Conservation (phyloP, 257 asterid species). For the Solanum chiquidenum region DNA sequence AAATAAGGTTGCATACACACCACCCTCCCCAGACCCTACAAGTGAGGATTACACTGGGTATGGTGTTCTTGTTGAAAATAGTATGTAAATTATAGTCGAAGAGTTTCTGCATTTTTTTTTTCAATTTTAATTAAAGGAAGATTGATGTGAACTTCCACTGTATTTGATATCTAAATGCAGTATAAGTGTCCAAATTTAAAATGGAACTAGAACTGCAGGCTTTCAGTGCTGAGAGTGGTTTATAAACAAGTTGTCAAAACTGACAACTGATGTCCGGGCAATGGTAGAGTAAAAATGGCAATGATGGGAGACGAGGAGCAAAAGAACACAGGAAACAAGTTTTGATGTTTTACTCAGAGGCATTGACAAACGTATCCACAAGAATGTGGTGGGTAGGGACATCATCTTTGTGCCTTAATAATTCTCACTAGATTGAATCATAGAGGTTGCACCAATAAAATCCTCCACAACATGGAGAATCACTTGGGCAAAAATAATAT, state of each 20-base stretch:
- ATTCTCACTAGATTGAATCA: background rate
- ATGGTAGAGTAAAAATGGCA: background rate
- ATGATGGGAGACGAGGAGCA: background rate
- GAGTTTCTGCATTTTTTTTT: background rate
- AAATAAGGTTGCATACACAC: background rate
- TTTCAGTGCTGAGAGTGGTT: background rate
- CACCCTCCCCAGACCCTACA: background rate
- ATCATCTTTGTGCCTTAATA: background rate
- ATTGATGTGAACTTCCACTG: background rate
- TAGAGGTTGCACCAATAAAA: background rate
- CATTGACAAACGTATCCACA: background rate
- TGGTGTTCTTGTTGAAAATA: background rate
- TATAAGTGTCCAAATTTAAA: background rate
- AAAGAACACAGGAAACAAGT: background rate
- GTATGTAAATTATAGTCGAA: background rate
- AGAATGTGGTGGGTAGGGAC: background rate
- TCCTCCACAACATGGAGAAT: background rate
- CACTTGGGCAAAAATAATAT: background rate
- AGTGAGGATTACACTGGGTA: background rate
- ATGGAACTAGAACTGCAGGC: background rate
- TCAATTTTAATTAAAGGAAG: background rate
- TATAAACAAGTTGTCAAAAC: background rate
- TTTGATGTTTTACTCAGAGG: background rate
- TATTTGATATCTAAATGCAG: background rate
- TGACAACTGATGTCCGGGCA: background rate